phyloP scores from a whole-genome alignment of 2,329 filamentous ascomycete genomes.

The Sclerotinia borealis region DNA sequence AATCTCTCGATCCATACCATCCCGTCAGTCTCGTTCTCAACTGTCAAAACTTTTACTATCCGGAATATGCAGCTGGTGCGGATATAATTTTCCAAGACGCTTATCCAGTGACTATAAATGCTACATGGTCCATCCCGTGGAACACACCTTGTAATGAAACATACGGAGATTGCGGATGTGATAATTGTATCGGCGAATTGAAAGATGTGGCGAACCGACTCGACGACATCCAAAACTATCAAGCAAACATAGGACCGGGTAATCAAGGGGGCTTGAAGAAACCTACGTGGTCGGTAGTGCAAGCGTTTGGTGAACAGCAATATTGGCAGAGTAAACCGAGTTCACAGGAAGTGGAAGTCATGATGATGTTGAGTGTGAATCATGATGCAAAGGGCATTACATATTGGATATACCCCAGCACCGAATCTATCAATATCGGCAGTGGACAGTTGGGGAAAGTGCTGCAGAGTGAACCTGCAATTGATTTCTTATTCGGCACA shows the following conservation, averaged over 20 bases:
- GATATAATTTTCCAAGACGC: constrained; percentile 47
- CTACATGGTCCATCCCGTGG: constrained; percentile 39
- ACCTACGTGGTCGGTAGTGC: constrained; percentile 44
- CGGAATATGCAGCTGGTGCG: constrained; percentile 42
- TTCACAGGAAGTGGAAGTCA: constrained; percentile 39
- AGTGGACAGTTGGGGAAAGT: constrained; percentile 37
- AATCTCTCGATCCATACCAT: constrained; percentile 45
- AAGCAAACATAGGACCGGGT: constrained; percentile 32
- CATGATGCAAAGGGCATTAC: constrained; percentile 44
- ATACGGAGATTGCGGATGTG: constrained; percentile 48
- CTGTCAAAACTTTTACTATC: constrained; percentile 47
- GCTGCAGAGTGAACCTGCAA: constrained; percentile 32
- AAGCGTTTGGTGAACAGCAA: constrained; percentile 41
- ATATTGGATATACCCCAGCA: constrained; percentile 42
- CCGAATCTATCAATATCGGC: constrained; percentile 16
- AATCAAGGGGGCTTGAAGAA: constrained; percentile 31
- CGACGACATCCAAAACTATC: constrained; percentile 37
- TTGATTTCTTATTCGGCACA: constrained; percentile 34
- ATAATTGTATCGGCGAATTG: constrained; percentile 39
- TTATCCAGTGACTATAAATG: constrained; percentile 44
- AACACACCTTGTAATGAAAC: constrained; percentile 43
- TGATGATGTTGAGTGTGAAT: constrained; percentile 43
- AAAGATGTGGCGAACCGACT: constrained; percentile 40
- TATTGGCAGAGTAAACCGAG: constrained; percentile 42
- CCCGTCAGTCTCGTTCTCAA: constrained; percentile 46